Evolutionary conservation across 1,284 basidiomycete species (phyloP), one percentile per base, ranked within the genome.

Genomic region (Rhizoctonia solani): DNA sequence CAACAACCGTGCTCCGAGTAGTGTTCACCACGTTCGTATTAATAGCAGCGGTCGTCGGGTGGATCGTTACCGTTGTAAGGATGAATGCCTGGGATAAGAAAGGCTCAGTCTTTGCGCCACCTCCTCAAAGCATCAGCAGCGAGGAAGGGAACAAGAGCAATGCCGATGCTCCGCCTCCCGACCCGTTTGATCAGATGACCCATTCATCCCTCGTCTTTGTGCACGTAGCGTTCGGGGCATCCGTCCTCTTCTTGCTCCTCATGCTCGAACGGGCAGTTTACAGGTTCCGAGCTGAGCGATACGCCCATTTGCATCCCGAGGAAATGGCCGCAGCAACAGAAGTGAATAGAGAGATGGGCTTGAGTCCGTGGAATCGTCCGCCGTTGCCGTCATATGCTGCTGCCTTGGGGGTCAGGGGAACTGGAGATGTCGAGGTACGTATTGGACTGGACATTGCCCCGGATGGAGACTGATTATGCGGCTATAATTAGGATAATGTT

Each of bases 361-460:
- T 86, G 67, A 82, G 85, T 11, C 88, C 87, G 1, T 89, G 87
- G 88, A 85, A 85, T 74, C 79, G 87, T 19, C 86, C 86, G 0
- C 82, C 87, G 6, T 76, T 89, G 49, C 87, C 87, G 0, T 87
- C 86, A 2, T 89, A 89, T 73, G 87, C 86, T 3, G 85, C 86
- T 27, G 83, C 85, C 4, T 78, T 90, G n/a, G 82, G 84, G 16
- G 81, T 87, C 71, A 85, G 83, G 74, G 87, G 87, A n/a, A 89
- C 88, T 1, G 88, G 87, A 34, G 87, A 89, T 74, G 87, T 87
- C 25, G 88, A 89, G 73, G 87, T 52, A 88, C 74, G 79, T 82
- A 73, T 74, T 82, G 37, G 88, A 9, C 4, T 21, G 37, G 16
- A n/a, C 14, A 1, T 21, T 54, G 14, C 2, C 9, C 16, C 14